phyloP scores from a whole-genome alignment of 2,329 filamentous ascomycete genomes.

The Trichoderma koningii region DNA sequence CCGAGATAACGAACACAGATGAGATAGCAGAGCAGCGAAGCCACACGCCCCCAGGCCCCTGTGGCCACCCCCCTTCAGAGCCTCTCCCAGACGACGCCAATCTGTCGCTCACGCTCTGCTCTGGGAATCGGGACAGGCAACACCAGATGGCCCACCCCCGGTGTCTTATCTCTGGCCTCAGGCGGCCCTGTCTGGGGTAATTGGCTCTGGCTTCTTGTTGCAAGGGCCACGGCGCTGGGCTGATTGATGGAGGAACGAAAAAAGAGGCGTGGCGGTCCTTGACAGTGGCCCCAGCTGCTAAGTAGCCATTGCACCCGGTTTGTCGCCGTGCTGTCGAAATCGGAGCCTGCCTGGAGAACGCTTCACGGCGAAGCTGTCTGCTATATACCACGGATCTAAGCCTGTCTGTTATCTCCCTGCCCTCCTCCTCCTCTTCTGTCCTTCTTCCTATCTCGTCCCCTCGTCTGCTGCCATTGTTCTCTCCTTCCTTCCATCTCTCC shows the following conservation, averaged over 20 bases:
- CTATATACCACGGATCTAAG: slow-evolving; percentile 22
- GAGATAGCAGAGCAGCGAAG: neutral
- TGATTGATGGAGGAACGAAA: slow-evolving; percentile 16
- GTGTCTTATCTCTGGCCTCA: slow-evolving; percentile 27
- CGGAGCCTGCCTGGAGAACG: slow-evolving; percentile 7
- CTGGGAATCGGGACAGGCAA: neutral
- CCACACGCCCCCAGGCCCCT: neutral
- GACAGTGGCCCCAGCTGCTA: neutral
- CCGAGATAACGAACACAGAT: slow-evolving; percentile 22
- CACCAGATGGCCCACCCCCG: slow-evolving; percentile 17
- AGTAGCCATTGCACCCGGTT: slow-evolving; percentile 2
- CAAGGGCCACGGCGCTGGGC: slow-evolving; percentile 15
- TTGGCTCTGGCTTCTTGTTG: neutral
- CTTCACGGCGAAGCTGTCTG: neutral
- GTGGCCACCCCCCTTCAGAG: slow-evolving; percentile 6
- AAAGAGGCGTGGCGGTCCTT: slow-evolving; percentile 21
- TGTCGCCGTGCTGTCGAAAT: slow-evolving; percentile 24
- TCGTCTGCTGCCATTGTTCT: neutral
- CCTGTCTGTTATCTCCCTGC: slow-evolving; percentile 24
- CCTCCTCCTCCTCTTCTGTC: slow-evolving; percentile 14
- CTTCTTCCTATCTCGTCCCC: slow-evolving; percentile 17
- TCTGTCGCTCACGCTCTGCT: neutral
- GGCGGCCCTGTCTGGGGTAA: slow-evolving; percentile 24
- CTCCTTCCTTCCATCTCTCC: slow-evolving; percentile 17
- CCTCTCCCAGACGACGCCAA: slow-evolving; percentile 6